Percentiles rank a stretch among this genome's conserved stretches.
phyloP scores from a whole-genome alignment of 2,329 filamentous ascomycete species.

The Monilinia vaccinii-corymbosi region DNA sequence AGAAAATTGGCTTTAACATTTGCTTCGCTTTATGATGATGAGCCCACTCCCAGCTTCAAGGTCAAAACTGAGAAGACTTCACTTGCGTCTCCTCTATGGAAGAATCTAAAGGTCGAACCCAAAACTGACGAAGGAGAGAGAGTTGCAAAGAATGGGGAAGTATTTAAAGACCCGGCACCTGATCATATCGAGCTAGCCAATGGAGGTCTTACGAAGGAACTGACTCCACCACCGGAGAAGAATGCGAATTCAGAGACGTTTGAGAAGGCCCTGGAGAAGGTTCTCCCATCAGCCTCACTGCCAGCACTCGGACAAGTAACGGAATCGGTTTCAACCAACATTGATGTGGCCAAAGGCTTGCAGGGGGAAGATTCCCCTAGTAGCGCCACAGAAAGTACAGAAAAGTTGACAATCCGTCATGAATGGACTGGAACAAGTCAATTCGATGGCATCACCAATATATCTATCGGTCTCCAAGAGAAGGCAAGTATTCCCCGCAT shows the following conservation, averaged over 20 bases:
- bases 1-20: not conserved
- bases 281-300: not conserved
- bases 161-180: not conserved
- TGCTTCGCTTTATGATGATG: not conserved
- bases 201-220: not conserved
- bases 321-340: not conserved
- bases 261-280: not conserved
- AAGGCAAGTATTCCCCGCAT: conserved; percentile 6
- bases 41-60: not conserved
- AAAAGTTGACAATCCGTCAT: conserved; percentile 4
- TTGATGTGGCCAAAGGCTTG: not conserved
- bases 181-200: no score
- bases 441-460: conserved; percentile 1
- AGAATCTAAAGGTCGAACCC: not conserved
- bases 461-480: conserved; percentile 10
- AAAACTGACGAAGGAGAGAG: not conserved
- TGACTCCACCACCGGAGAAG: not conserved
- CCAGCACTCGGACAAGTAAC: not conserved
- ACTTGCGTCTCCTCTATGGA: not conserved
- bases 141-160: not conserved
- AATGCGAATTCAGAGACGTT: no score
- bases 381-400: not conserved
- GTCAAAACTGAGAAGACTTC: not conserved
- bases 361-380: not conserved
- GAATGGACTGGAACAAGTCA: conserved; percentile 22